Evolutionary conservation across 768 basidiomycete species (phyloP).

Genomic region (Hericium rajendrae): DNA sequence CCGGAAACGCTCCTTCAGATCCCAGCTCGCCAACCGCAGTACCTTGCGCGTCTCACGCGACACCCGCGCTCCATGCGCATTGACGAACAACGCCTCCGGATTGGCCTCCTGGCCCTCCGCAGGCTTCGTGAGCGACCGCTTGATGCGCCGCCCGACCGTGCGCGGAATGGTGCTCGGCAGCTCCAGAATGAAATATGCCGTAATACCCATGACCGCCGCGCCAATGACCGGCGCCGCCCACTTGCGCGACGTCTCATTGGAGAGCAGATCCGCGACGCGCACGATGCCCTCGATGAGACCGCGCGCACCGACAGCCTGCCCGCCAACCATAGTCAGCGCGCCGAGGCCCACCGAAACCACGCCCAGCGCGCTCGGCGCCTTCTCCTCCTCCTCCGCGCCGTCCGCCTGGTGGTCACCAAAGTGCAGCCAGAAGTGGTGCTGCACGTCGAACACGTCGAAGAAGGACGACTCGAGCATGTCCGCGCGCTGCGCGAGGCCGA

Average conservation of each 20-base stretch:
- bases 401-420: constrained; percentile 49
- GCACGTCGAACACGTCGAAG: constrained; percentile 79
- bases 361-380: constrained; percentile 54
- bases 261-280: constrained; percentile 67
- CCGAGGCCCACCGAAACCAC: constrained; percentile 73
- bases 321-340: constrained; percentile 83
- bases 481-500: constrained; percentile 66
- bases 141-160: constrained; percentile 81
- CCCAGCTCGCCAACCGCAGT: constrained; percentile 83
- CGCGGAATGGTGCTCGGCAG: constrained; percentile 83
- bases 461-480: constrained; percentile 76
- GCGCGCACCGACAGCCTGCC: constrained; percentile 68
- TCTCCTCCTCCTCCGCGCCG: constrained; percentile 26
- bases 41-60: constrained; percentile 89
- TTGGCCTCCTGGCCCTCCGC: constrained; percentile 26
- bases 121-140: constrained; percentile 42
- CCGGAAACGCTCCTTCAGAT: constrained; percentile 74
- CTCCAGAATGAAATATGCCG: constrained; percentile 77
- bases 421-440: constrained; percentile 65
- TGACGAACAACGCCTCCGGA: constrained; percentile 39
- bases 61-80: constrained; percentile 60
- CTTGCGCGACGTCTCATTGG: constrained; percentile 69
- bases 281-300: constrained; percentile 71
- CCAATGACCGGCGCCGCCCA: constrained; percentile 87
- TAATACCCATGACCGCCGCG: constrained; percentile 60